Conservation (phyloP, 352 stramenopile genomes). For the Thraustochytrium sp. region DNA sequence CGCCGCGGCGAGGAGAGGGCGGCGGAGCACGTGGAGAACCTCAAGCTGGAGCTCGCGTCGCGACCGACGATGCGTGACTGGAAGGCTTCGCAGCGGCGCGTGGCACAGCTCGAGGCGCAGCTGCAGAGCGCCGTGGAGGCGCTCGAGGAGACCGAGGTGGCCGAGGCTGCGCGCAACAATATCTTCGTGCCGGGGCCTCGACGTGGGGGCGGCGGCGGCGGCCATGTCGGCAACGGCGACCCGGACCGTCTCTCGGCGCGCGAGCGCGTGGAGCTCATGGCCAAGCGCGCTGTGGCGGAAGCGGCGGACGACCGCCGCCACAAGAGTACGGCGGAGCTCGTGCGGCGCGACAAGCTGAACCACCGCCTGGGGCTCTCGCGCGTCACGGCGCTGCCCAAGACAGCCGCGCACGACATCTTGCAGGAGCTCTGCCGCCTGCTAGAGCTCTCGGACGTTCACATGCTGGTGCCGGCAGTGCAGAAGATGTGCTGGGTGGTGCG, state of each 20-base stretch:
- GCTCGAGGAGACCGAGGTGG: constrained; percentile 14
- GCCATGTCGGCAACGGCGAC: too few species aligned
- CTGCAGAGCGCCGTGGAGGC: constrained; percentile 48
- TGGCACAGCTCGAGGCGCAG: constrained; percentile 68
- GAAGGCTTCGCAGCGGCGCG: constrained; percentile 61
- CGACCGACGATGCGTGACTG: constrained; percentile 73
- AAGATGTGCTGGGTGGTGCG: constrained; percentile 72
- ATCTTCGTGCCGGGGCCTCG: not conserved
- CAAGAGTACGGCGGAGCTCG: constrained; percentile 69
- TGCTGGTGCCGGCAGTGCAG: constrained; percentile 67
- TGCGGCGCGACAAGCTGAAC: constrained; percentile 67
- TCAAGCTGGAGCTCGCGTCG: constrained; percentile 66
- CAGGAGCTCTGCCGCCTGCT: constrained; percentile 73
- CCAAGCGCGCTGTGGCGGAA: constrained; percentile 5
- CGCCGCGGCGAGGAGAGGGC: constrained; percentile 63
- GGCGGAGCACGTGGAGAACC: constrained; percentile 70
- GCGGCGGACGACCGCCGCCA: not conserved
- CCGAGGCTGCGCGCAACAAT: not conserved
- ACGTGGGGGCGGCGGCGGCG: not conserved
- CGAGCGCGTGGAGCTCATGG: constrained; percentile 34
- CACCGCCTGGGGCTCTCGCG: constrained; percentile 68
- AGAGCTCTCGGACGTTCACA: constrained; percentile 68
- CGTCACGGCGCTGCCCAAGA: constrained; percentile 63
- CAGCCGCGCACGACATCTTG: constrained; percentile 66
- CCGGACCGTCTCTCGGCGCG: not conserved